phyloP scores from a whole-genome alignment of 208 protist species.

The Trypanosoma boissoni region DNA sequence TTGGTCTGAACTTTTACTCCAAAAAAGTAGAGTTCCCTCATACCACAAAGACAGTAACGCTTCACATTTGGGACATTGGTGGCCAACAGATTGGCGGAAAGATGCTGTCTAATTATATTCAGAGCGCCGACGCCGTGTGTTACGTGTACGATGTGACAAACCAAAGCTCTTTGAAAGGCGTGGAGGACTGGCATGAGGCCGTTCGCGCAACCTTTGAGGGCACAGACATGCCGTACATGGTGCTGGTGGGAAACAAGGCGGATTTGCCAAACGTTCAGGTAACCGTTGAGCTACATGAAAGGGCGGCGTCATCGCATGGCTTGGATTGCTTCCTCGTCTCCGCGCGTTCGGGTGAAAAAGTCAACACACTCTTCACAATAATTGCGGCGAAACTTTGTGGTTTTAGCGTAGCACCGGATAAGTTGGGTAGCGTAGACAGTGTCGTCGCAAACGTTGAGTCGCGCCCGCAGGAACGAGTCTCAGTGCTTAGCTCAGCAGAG shows the following conservation, averaged over 20 bases:
- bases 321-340: slow-evolving; percentile 75
- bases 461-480: slow-evolving; percentile 8
- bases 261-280: slow-evolving; percentile 90
- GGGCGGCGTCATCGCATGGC: slow-evolving; percentile 39
- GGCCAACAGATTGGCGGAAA: slow-evolving; percentile 92
- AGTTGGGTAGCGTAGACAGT: slow-evolving; percentile 65
- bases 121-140: slow-evolving; percentile 86
- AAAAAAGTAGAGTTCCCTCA: slow-evolving; percentile 84
- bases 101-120: slow-evolving; percentile 94
- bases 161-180: slow-evolving; percentile 86
- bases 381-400: slow-evolving; percentile 88
- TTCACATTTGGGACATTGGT: slow-evolving; percentile 96
- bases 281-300: slow-evolving; percentile 57
- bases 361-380: slow-evolving; percentile 76
- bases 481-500: slow-evolving; percentile 15
- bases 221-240: slow-evolving; percentile 49
- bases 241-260: slow-evolving; percentile 90
- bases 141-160: slow-evolving; percentile 95
- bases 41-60: slow-evolving; percentile 46
- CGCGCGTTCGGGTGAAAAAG: slow-evolving; percentile 89
- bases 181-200: slow-evolving; percentile 89
- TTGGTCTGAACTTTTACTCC: slow-evolving; percentile 95
- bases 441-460: slow-evolving; percentile 50
- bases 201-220: slow-evolving; percentile 33
- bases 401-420: slow-evolving; percentile 59